Percentiles rank a stretch among this genome's conserved stretches.
These are phyloP conservation scores for Aspergillus steynii DNA, from an alignment of 495 filamentous ascomycete genomes.

Conservation along the genomic window DNA sequence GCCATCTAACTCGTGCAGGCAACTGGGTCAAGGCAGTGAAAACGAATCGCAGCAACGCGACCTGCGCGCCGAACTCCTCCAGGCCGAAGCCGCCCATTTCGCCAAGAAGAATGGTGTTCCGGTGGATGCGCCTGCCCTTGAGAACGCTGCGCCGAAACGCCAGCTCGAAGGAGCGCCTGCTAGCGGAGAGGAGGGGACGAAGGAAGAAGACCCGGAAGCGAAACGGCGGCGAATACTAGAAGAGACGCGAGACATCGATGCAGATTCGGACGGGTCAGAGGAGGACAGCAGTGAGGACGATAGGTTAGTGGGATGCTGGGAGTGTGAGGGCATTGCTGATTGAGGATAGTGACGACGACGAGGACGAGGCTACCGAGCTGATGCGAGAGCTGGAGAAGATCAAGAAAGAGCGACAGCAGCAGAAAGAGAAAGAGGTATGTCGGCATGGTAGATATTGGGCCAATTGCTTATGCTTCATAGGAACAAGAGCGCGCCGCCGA, in stretches of 20 bases:
- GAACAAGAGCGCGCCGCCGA: slow-evolving; percentile 72
- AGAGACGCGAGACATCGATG: slow-evolving; percentile 86
- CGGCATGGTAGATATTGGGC: slow-evolving; percentile 6
- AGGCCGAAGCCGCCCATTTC: slow-evolving; percentile 84
- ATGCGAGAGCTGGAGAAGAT: slow-evolving; percentile 94
- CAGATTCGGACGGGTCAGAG: slow-evolving; percentile 73
- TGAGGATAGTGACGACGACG: slow-evolving; percentile 64
- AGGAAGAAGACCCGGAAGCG: slow-evolving; percentile 72
- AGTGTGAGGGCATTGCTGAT: slow-evolving; percentile 12
- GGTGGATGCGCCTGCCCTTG: slow-evolving; percentile 37
- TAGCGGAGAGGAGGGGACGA: slow-evolving; percentile 30
- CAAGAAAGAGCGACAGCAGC: slow-evolving; percentile 82
- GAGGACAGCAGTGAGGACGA: slow-evolving; percentile 75
- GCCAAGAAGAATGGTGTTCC: slow-evolving; percentile 73
- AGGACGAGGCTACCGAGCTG: slow-evolving; percentile 88
- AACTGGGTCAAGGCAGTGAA: slow-evolving; percentile 87
- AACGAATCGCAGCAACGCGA: slow-evolving; percentile 74
- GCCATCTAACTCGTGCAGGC: slow-evolving; percentile 43
- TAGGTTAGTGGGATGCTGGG: slow-evolving; percentile 36
- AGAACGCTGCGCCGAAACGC: slow-evolving; percentile 58
- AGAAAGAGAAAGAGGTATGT: slow-evolving; percentile 75
- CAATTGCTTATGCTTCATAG: slow-evolving; percentile 33
- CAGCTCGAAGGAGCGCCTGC: slow-evolving; percentile 56
- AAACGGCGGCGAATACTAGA: slow-evolving; percentile 87
- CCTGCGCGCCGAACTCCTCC: slow-evolving; percentile 84